Evolutionary conservation across 2,329 filamentous ascomycete species (phyloP), one percentile per base, ranked within the genome.

Genomic region (Niveomyces coronatus): DNA sequence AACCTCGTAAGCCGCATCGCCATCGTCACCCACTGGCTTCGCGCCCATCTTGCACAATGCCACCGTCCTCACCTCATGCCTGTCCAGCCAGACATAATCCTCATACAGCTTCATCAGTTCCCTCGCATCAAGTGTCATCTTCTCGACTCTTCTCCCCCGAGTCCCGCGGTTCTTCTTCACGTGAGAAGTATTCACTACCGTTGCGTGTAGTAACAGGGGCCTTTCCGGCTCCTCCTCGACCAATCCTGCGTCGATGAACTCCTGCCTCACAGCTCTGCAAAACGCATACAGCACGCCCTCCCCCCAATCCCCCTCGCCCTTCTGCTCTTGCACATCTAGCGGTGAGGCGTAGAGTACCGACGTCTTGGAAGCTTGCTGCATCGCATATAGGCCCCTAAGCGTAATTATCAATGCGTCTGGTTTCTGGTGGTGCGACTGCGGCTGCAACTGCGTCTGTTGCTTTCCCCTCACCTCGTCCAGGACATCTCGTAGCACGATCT

Each of bases 21-120:
- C 71, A 3, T 70, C 61, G 7, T 71, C 63, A 19, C 75, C 57
- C 14, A 63, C 62, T 49, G 73, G 77, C 65, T 79, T 82, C 9
- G 86, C 86, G 0, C 88, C 86, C 88, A 95, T 94, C 53, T 76
- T 78, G 54, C 86, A 95, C 26, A 95, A 79, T 34, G 80, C 78
- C 28, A 95, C 61, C 42, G 67, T 73, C 40, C 85, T 76, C n/a
- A 94, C 54, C 13, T 65, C 62, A 17, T 89, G 64, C 35, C 75
- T 62, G 38, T 76, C 65, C 48, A 83, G 77, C 85, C 87, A 95
- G 1, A 77, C 57, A 46, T 78, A 77, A 24, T 76, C 74, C 23
- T 69, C 66, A 49, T 79, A 86, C 41, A 64, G 58, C 29, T 71
- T 67, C n/a, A 80, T 37, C n/a, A 78, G 54, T 9, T 60, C 65